These are phyloP conservation scores for Rugosomyces carneus DNA, from an alignment of 1,284 basidiomycete genomes.

Conservation along the genomic window DNA sequence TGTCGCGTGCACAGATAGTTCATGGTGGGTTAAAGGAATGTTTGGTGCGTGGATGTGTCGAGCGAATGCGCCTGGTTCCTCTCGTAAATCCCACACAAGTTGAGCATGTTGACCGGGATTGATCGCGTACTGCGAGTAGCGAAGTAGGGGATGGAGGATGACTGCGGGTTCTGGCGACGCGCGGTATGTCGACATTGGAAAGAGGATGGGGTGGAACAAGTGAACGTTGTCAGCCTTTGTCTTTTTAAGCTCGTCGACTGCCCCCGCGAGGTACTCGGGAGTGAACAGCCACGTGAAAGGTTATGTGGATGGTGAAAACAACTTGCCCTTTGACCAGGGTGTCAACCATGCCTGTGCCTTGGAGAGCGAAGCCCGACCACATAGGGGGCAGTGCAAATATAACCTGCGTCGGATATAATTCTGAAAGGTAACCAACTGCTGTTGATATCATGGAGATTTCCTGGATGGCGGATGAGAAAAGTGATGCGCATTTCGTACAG, in stretches of 20 bases:
- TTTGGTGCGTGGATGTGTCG: conserved; percentile 22
- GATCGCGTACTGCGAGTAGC: conserved; percentile 24
- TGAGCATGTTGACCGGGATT: conserved; percentile 20
- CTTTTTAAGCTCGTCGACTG: conserved; percentile 4
- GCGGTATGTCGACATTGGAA: too few species aligned
- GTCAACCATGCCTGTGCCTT: too few species aligned
- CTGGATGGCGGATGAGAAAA: background rate
- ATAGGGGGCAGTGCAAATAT: background rate
- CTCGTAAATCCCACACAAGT: conserved; percentile 44
- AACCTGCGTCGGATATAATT: background rate
- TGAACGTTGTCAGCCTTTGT: background rate
- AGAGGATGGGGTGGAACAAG: too few species aligned
- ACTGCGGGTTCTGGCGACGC: conserved; percentile 2
- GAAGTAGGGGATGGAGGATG: conserved; percentile 25
- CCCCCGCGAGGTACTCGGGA: background rate
- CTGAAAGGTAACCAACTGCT: background rate
- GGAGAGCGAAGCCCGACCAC: background rate
- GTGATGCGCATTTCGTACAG: background rate
- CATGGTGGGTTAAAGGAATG: conserved; percentile 22
- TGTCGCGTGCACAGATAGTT: conserved; percentile 37
- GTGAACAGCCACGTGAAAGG: conserved; percentile 12
- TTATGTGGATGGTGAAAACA: background rate
- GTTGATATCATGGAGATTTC: background rate
- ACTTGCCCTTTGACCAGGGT: background rate
- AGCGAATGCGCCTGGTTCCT: conserved; percentile 26